Percentiles rank a stretch among this genome's conserved stretches.
phyloP scores from a whole-genome alignment of 2,329 filamentous ascomycete genomes.

The Hypoxylon rubiginosum region DNA sequence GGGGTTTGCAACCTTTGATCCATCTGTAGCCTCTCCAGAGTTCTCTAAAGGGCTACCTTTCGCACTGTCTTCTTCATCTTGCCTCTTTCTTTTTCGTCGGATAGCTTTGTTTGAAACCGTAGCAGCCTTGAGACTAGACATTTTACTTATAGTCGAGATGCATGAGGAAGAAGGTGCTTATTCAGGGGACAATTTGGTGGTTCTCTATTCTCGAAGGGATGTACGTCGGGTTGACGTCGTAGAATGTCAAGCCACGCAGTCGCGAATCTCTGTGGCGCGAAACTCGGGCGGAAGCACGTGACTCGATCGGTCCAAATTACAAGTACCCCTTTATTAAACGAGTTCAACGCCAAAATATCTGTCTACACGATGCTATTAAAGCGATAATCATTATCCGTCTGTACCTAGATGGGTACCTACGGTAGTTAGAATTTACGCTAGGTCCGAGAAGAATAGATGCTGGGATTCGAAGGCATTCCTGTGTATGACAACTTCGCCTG shows the following conservation, averaged over 20 bases:
- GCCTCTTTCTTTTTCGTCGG: constrained; percentile 56
- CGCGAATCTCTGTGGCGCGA: constrained; percentile 32
- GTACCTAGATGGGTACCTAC: background rate
- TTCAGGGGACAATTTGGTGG: background rate
- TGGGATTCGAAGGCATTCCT: background rate
- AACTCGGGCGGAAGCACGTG: constrained; percentile 37
- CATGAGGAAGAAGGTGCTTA: constrained; percentile 37
- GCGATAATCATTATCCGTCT: background rate
- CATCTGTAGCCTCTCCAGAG: constrained; percentile 8
- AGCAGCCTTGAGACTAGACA: constrained; percentile 62
- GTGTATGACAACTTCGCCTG: background rate
- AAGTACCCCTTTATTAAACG: background rate
- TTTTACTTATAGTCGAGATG: constrained; percentile 51
- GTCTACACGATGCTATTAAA: too few species aligned
- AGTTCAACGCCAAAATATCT: too few species aligned
- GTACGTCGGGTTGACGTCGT: constrained; percentile 30
- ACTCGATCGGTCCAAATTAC: background rate
- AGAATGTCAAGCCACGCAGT: constrained; percentile 26
- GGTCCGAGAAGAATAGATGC: background rate
- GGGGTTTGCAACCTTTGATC: constrained; percentile 12
- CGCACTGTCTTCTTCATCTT: constrained; percentile 44
- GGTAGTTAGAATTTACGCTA: background rate
- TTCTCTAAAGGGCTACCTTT: constrained; percentile 16
- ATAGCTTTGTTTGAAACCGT: constrained; percentile 59
- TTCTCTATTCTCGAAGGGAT: background rate